Base-by-base conservation (phyloP, 1,284 basidiomycete species). In the Tilletia indica region DNA sequence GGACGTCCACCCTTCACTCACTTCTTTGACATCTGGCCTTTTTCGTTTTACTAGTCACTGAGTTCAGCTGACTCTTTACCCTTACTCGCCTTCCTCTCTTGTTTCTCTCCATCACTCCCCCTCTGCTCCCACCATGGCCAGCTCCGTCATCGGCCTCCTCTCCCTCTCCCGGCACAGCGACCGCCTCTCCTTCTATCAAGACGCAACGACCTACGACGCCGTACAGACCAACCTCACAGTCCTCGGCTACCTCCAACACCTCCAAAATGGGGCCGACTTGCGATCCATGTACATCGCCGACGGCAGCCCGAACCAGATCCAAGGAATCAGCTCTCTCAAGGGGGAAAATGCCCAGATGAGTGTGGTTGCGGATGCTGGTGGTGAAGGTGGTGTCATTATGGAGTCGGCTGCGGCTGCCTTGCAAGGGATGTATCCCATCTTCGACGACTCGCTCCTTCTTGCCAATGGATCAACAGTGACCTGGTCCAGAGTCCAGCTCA, bases 91-190 rank as follows among this genome's bases (percentile, higher is more conserved):
- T 31, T 31, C 25, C 25, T 31, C 25, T 31, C 25, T 31, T 31
- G 25, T 31, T 31, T 31, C 25, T 31, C 25, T 31, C 25, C 1
- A 31, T 31, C 48, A n/a, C 48, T 49, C 48, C 12, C 48, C 48
- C 48, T 49, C n/a, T 49, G n/a, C 48, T 31, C 58, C 12, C 12
- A 25, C 12, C 25, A 34, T 42, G 14, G 34, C 34, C 34, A 67
- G 31, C 11, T 21, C 76, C 8, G 76, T 93, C 72, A 89, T 91
- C 77, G 92, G 93, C 85, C 90, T 91, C 78, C 88, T 94, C 79
- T 87, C 93, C 82, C 87, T 94, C 79, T 90, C 91, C 72, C 90
- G 93, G 77, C 93, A 93, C 80, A 93, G 93, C 73, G 93, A 93
- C 85, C 89, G 92, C 72, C 86, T 86, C 31, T 31, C 11, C n/a